Base-by-base conservation (phyloP, 1,139 yeast species). In the Geotrichum candidum region DNA sequence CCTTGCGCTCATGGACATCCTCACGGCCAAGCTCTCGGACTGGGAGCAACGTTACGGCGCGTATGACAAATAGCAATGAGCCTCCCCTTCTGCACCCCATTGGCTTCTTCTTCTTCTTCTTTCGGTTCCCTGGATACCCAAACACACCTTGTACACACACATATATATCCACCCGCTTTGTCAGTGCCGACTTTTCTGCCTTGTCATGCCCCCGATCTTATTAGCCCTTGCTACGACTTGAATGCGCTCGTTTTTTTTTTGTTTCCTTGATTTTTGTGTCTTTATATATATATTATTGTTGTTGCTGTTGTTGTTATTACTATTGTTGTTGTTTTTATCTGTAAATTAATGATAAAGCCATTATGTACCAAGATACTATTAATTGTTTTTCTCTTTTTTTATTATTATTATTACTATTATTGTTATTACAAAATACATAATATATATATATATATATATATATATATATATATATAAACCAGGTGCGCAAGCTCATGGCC, bases 31-130 rank as follows among this genome's bases (percentile, higher is more conserved):
- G 68, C 80, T 92, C 57, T 77, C 88, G 54, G 72, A 73, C 22
- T 92, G 97, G 97, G 96, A 91, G 69, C 83, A 86, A 65, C 80
- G 82, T 68, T 90, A 80, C 71, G 90, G 90, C 7, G 77, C 80
- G 65, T 82, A 70, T 56, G 72, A 72, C 29, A 71, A 68, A 41
- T 41, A 41, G 22, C 48, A 18, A 7, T 41, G n/a, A 4, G 9
- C 18, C 48, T 1, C 11, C 48, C 3, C 11, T n/a, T 18, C 48
- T n/a, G 48, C 48, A 9, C 22, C 5, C 10, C 18, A 18, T 18
- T 29, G 4, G 33, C 33, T 29, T 5, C 7, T 29, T 29, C 7
- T 29, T 29, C 33, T 29, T 5, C 7, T 9, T 29, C 7, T 29
- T 9, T 29, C 33, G 7, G 7, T 29, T 29, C 7, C 10, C 33